Conservation (phyloP, 495 filamentous ascomycete genomes). For the Platismatia glauca region DNA sequence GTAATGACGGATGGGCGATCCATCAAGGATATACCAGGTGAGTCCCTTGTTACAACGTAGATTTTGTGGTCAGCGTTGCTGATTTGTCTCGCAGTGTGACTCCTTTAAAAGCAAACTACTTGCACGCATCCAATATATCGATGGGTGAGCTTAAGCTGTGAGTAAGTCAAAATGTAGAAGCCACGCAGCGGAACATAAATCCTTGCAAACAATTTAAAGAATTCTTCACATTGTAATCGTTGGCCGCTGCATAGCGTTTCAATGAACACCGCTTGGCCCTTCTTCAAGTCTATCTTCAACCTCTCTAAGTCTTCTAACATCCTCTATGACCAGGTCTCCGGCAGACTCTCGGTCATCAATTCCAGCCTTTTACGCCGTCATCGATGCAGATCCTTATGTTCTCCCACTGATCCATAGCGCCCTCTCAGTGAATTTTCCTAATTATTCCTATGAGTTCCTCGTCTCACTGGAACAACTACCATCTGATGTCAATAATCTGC, state of each 20-base stretch:
- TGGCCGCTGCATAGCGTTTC: neutral
- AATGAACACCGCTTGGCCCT: neutral
- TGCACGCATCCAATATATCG: slow-evolving; percentile 56
- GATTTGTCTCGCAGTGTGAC: slow-evolving; percentile 54
- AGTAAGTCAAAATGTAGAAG: slow-evolving; percentile 41
- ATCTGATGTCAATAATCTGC: slow-evolving; percentile 38
- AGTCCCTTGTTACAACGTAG: slow-evolving; percentile 22
- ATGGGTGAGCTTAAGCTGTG: slow-evolving; percentile 80
- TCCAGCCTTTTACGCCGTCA: slow-evolving; percentile 55
- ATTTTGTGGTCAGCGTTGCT: neutral
- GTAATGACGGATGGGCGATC: slow-evolving; percentile 92
- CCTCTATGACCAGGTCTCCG: neutral
- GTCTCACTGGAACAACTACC: slow-evolving; percentile 38
- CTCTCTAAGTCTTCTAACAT: slow-evolving; percentile 1
- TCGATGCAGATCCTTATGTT: slow-evolving; percentile 78
- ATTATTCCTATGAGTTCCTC: slow-evolving; percentile 35
- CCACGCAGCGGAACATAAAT: neutral
- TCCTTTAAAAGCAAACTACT: slow-evolving; percentile 85
- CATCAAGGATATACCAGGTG: slow-evolving; percentile 84
- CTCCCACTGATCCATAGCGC: slow-evolving; percentile 71
- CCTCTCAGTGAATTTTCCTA: slow-evolving; percentile 52
- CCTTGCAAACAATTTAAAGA: neutral
- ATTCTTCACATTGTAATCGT: neutral
- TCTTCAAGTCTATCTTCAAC: neutral
- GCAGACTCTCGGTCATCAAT: slow-evolving; percentile 14